Conservation (phyloP, 768 basidiomycete species). For the Cyclocybe cylindracea region DNA sequence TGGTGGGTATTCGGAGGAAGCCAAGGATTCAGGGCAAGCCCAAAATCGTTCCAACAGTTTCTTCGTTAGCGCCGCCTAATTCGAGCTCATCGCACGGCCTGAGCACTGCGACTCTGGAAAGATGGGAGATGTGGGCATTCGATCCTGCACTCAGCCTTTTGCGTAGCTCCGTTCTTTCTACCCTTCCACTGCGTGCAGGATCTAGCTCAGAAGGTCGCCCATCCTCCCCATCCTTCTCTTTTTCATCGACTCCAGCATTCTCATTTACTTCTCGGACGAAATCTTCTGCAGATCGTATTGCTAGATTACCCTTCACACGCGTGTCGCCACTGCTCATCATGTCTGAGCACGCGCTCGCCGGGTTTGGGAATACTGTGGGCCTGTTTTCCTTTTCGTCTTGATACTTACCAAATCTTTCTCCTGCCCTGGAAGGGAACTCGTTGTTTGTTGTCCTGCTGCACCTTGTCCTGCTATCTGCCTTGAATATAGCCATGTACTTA, state of each 20-base stretch:
- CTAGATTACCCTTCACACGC: slow-evolving; percentile 80
- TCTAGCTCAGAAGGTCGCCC: slow-evolving; percentile 18
- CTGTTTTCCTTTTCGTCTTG: slow-evolving; percentile 45
- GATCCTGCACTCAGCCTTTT: slow-evolving; percentile 53
- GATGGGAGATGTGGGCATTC: slow-evolving; percentile 86
- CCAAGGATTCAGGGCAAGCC: slow-evolving; percentile 44
- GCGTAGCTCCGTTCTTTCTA: slow-evolving; percentile 52
- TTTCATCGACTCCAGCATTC: slow-evolving; percentile 8
- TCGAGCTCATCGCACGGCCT: slow-evolving; percentile 42
- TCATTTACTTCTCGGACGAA: slow-evolving; percentile 21
- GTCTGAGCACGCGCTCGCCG: slow-evolving; percentile 57
- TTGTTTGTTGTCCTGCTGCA: too few relatives aligned
- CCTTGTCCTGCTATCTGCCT: too few relatives aligned
- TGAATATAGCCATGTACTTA: too few relatives aligned
- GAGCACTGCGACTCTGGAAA: slow-evolving; percentile 64
- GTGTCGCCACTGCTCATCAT: slow-evolving; percentile 59
- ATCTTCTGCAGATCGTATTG: slow-evolving; percentile 32
- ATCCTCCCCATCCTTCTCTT: slow-evolving; percentile 20
- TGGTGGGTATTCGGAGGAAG: slow-evolving; percentile 73
- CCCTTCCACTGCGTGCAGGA: slow-evolving; percentile 34
- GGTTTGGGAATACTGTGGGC: slow-evolving; percentile 80
- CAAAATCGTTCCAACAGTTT: slow-evolving; percentile 6
- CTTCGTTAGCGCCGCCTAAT: slow-evolving; percentile 2
- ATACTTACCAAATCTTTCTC: neutral
- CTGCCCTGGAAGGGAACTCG: neutral